Evolutionary conservation across 2,329 filamentous ascomycete genomes (phyloP), one percentile per base, ranked within the genome.

Genomic region (Aspergillus carbonarius): DNA sequence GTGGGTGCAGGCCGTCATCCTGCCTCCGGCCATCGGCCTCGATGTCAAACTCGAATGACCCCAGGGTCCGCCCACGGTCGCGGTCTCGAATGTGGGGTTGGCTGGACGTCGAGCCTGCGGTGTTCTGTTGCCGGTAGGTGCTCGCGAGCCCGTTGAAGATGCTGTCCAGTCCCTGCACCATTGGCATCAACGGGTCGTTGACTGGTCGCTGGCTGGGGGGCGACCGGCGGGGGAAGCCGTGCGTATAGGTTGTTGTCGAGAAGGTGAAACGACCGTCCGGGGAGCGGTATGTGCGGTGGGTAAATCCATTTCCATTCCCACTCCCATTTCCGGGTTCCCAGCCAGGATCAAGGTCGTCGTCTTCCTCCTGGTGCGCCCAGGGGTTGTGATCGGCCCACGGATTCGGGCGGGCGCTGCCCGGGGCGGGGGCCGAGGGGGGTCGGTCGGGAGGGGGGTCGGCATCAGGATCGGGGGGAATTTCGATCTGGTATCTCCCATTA

Each of bases 91-190:
- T 27, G 10, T 27, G 35, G 2, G 35, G 17, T n/a, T 34, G 39
- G 35, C 20, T 30, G 4, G 59, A 55, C 23, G 52, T 20, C 35
- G 49, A 47, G 4, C 47, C 48, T 15, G 42, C 39, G 15, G 47
- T 44, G 7, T 55, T 55, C 23, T 42, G 50, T 18, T 66, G 63
- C 13, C 61, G 61, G 60, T 70, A 63, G 54, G 76, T 63, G 49
- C 77, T 70, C 66, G 78, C 68, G 12, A 84, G 64, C 46, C 72
- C 78, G 49, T 77, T 77, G 55, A 85, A 70, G 66, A 85, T 77
- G 15, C 74, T 74, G 30, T 78, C 75, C 48, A 82, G 71, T 50
- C 73, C 74, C 51, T 72, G 69, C 44, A 71, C 64, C 56, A 70
- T 58, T 40, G 59, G 72, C 63, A 54, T 66, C 56, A 69, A 60